Evolutionary conservation across 306 rosid genomes (phyloP).

Genomic region (Cicer yamashitae): DNA sequence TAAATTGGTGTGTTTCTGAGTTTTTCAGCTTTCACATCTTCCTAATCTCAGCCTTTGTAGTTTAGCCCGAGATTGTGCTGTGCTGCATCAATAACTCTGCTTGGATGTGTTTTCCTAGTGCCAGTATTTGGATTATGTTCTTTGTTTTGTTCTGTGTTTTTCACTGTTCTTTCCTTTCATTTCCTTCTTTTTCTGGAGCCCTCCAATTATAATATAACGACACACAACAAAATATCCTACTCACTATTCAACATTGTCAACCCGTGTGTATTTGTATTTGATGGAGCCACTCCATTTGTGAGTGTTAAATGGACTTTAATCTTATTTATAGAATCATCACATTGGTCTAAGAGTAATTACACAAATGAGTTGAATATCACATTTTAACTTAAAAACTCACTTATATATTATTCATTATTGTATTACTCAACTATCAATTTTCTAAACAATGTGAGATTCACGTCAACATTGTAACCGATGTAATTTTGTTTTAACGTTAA

Average conservation of each 20-base stretch:
- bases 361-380: no score
- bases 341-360: no score
- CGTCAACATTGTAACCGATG: no score
- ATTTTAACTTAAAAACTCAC: no score
- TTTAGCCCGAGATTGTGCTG: slow-evolving; percentile 44
- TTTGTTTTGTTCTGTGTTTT: slow-evolving; percentile 45
- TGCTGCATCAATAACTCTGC: slow-evolving; percentile 31
- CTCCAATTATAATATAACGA: slow-evolving; percentile 37
- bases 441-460: no score
- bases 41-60: slow-evolving; percentile 52
- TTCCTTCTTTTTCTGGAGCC: slow-evolving; percentile 18
- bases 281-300: background rate
- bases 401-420: no score
- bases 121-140: slow-evolving; percentile 46
- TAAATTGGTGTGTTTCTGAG: slow-evolving; percentile 28
- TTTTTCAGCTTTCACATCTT: slow-evolving; percentile 43
- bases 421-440: no score
- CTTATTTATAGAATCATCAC: no score
- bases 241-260: slow-evolving; percentile 19
- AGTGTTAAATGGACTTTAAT: background rate
- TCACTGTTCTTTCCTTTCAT: slow-evolving; percentile 8
- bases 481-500: no score
- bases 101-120: slow-evolving; percentile 34
- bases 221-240: slow-evolving; percentile 4
- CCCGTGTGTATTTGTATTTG: background rate